A percentile compares a stretch with the other conserved stretches of the same genome.
Conservation (phyloP, 805 yeast genomes). For the Sporopachydermia lactativora region DNA sequence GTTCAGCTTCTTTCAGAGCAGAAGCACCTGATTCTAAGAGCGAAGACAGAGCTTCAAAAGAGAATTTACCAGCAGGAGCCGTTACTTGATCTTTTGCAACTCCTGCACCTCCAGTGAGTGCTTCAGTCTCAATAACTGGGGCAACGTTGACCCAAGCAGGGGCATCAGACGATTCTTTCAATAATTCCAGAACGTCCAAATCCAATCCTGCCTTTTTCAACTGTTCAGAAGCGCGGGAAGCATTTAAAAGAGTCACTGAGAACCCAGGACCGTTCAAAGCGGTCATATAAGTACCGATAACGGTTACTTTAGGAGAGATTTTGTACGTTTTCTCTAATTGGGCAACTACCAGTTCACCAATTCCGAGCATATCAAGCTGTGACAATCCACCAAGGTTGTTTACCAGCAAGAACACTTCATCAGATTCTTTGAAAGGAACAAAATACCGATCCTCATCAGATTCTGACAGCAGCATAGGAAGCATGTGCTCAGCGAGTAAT, state of each 20-base stretch:
- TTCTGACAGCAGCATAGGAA: slow-evolving; percentile 44
- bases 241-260: slow-evolving; percentile 68
- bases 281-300: slow-evolving; percentile 72
- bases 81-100: slow-evolving; percentile 9
- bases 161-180: slow-evolving; percentile 65
- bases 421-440: slow-evolving; percentile 50
- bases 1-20: slow-evolving; percentile 49
- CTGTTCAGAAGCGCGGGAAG: slow-evolving; percentile 31
- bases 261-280: slow-evolving; percentile 90
- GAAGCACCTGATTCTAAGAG: slow-evolving; percentile 37
- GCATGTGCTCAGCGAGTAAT: slow-evolving; percentile 37
- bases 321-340: slow-evolving; percentile 35
- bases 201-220: slow-evolving; percentile 19
- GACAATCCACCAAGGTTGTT: slow-evolving; percentile 91
- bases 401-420: slow-evolving; percentile 55
- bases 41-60: slow-evolving; percentile 17
- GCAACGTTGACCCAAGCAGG: slow-evolving; percentile 63
- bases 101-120: slow-evolving; percentile 14
- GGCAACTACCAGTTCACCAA: slow-evolving; percentile 44
- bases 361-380: slow-evolving; percentile 59
- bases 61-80: slow-evolving; percentile 18
- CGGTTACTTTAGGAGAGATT: slow-evolving; percentile 52
- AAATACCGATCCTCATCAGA: slow-evolving; percentile 69
- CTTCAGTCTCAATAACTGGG: too few relatives aligned
- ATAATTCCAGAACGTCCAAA: slow-evolving; percentile 29